phyloP scores from a whole-genome alignment of 345 rosid species.

The Alliaria petiolata region DNA sequence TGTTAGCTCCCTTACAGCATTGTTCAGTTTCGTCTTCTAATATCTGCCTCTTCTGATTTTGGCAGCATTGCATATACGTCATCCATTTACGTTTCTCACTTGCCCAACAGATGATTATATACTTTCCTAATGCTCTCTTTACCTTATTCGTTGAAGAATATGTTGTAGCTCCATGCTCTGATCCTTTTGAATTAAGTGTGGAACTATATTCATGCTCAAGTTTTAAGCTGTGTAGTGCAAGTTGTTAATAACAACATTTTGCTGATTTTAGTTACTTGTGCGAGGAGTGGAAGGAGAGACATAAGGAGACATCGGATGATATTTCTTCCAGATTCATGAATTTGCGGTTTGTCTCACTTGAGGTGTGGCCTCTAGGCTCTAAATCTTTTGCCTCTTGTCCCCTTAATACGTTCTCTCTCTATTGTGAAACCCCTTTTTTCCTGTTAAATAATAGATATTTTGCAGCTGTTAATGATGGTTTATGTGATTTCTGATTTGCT shows the following conservation, averaged over 20 bases:
- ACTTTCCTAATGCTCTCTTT: background rate
- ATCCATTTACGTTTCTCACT: background rate
- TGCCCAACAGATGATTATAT: background rate
- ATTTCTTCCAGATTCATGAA: slow-evolving; percentile 69
- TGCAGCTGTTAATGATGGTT: slow-evolving; percentile 3
- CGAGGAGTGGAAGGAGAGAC: slow-evolving; percentile 95
- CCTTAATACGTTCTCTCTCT: background rate
- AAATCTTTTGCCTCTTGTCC: background rate
- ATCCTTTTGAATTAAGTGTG: background rate
- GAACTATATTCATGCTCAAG: background rate
- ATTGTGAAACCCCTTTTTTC: background rate
- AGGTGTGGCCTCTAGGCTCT: slow-evolving; percentile 48
- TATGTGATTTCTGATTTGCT: slow-evolving; percentile 33
- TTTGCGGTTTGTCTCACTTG: slow-evolving; percentile 88
- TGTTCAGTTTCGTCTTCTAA: background rate
- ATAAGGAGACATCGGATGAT: slow-evolving; percentile 62
- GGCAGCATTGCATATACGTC: background rate
- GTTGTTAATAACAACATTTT: slow-evolving; percentile 23
- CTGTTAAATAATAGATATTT: background rate
- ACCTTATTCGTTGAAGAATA: background rate
- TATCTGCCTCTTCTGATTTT: background rate
- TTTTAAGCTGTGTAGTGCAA: background rate
- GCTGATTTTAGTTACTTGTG: slow-evolving; percentile 59
- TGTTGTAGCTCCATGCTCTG: slow-evolving; percentile 8
- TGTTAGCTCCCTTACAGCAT: slow-evolving; percentile 11